A percentile compares a stretch with the other conserved stretches of the same genome.
phyloP scores from a whole-genome alignment of 495 filamentous ascomycete genomes.

The Annulohypoxylon bovei region DNA sequence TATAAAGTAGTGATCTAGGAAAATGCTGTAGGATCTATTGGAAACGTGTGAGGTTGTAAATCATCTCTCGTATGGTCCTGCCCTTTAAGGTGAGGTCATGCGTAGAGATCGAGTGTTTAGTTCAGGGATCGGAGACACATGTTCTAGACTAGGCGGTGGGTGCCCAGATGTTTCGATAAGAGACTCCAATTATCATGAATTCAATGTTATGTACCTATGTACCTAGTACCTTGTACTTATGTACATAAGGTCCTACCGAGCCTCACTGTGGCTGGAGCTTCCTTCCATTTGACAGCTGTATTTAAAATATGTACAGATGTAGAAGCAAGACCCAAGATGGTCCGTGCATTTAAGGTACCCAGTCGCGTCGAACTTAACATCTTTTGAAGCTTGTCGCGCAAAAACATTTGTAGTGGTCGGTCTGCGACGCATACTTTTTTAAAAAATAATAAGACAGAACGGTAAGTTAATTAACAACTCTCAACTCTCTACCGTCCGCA shows the following conservation, averaged over 20 bases:
- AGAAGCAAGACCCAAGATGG: not conserved
- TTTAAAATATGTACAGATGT: not conserved
- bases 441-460: conserved; percentile 9
- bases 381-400: conserved; percentile 38
- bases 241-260: not conserved
- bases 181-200: too few species aligned
- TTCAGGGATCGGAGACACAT: conserved; percentile 43
- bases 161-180: not conserved
- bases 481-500: not conserved
- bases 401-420: conserved; percentile 30
- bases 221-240: not conserved
- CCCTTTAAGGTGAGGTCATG: conserved; percentile 29
- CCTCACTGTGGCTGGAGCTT: not conserved
- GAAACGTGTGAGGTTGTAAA: conserved; percentile 16
- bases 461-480: conserved; percentile 10
- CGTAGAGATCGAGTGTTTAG: conserved; percentile 41
- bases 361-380: conserved; percentile 34
- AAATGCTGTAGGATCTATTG: conserved; percentile 31
- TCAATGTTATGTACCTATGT: not conserved
- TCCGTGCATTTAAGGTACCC: conserved; percentile 7
- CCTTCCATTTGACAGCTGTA: not conserved
- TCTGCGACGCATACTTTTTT: conserved; percentile 17
- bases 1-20: conserved; percentile 28
- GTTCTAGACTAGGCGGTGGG: conserved; percentile 14
- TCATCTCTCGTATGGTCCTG: conserved; percentile 15